phyloP scores from a whole-genome alignment of 768 basidiomycete genomes.

The Suillus subaureus region DNA sequence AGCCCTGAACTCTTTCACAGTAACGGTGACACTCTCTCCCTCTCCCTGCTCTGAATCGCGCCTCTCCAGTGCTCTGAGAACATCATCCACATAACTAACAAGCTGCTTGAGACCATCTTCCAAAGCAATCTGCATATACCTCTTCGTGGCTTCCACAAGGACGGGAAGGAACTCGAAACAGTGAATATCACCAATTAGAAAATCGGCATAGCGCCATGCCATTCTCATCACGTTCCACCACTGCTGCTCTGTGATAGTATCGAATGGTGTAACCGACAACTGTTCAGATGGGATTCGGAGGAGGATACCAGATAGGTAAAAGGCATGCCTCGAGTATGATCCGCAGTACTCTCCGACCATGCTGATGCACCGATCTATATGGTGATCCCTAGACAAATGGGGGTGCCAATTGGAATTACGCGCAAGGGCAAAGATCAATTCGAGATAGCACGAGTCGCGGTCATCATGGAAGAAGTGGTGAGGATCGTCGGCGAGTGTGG shows the following conservation, averaged over 20 bases:
- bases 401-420: neutral
- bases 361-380: neutral
- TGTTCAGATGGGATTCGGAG: neutral
- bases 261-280: neutral
- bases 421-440: neutral
- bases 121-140: neutral
- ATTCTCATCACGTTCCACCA: neutral
- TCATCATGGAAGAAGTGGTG: rapidly evolving
- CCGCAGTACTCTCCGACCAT: neutral
- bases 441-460: neutral
- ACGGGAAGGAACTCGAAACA: neutral
- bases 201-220: neutral
- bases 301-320: neutral
- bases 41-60: neutral
- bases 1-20: no score
- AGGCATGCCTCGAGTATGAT: neutral
- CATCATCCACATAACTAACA: neutral
- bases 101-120: neutral
- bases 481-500: no score
- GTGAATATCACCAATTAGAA: neutral
- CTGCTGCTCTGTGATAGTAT: neutral
- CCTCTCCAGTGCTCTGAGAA: neutral
- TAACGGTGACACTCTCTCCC: no score
- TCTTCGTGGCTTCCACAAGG: neutral
- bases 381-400: neutral